Base-by-base conservation (phyloP, 2,329 filamentous ascomycete species). In the Nothopassalora personata region DNA sequence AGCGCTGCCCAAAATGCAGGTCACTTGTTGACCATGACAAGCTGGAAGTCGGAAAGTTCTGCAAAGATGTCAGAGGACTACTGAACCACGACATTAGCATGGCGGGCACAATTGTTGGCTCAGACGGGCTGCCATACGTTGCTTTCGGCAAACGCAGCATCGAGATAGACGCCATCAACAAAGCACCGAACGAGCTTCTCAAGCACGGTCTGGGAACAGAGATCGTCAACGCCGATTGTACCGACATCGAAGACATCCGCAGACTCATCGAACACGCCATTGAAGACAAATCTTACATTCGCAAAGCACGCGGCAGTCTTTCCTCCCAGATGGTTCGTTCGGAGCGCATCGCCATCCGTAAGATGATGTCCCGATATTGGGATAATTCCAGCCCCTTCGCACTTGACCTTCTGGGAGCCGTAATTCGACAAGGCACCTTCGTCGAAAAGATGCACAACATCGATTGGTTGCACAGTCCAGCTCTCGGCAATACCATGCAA, bases 401-500 rank as follows among this genome's bases (percentile, higher is more conserved):
- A 0, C 76, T 90, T 0, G 86, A 90, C 60, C 81, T 90, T 1
- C 76, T 79, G 4, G 83, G 85, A 1, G 87, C 86, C 0, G 83
- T 89, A 2, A 76, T 87, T 64, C 79, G 87, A 0, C 87, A 90
- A 68, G 81, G 83, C 18, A 76, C 81, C 50, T 90, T 89, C 65
- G 75, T 85, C 2, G 83, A 86, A 59, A 90, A 93, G 75, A 92
- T 93, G 88, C 80, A 83, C 64, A 79, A 82, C 64, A 83, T 92
- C 50, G 87, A 91, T 73, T 93, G 89, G 89, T 76, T 92, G 1
- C 89, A 90, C 71, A 88, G 86, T 28, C 88, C 89, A 0, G 78
- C 84, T 0, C 80, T 86, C 0, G 74, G 73, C 3, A 75, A 80
- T 0, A 92, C 87, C 0, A 89, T 89, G 82, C 63, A 70, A 0